Base-by-base conservation (phyloP, 768 basidiomycete genomes). In the Collybia nuda region DNA sequence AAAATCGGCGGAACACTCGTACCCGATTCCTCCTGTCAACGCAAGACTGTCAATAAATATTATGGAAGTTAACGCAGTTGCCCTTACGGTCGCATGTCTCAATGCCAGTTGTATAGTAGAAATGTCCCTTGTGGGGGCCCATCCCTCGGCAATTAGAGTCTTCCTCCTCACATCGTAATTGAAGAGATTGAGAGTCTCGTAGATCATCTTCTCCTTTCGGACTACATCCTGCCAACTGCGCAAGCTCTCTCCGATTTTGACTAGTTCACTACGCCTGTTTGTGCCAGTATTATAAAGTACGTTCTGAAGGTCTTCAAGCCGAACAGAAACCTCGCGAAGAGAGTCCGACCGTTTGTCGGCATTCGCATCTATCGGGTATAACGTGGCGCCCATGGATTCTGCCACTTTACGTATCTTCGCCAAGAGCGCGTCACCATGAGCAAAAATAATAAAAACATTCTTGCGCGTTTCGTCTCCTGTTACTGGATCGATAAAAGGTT, bases 371-470 rank as follows among this genome's bases (percentile, higher is more conserved):
- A 99, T 97, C 35, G 94, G 93, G 71, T 96, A 98, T 48, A 98
- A 74, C 0, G 93, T 98, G 2, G 88, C 97, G 32, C 97, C 95
- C 89, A 98, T 98, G n/a, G 93, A 96, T 70, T 98, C 96, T 22
- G 95, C 90, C 47, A 99, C 90, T 68, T 94, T 98, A 65, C 95
- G 90, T 63, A 99, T 98, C 79, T 98, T 99, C 55, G 91, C 81
- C 23, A 99, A 83, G 18, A 98, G 76, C 17, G 88, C 85, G 35
- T 91, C 86, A 15, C 97, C 97, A 59, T 99, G 95, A 0, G 97
- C 97, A 60, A 99, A 99, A 64, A 99, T 98, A 72, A 99, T 96
- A 75, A 99, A 99, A 36, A 98, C 97, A 61, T 98, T 94, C 81
- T 98, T 99, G 74, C 90, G 84, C 18, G 89, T 90, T 72, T 95